These are phyloP conservation scores for Gardenia jasminoides DNA, from an alignment of 257 asterid genomes.

Conservation along the genomic window DNA sequence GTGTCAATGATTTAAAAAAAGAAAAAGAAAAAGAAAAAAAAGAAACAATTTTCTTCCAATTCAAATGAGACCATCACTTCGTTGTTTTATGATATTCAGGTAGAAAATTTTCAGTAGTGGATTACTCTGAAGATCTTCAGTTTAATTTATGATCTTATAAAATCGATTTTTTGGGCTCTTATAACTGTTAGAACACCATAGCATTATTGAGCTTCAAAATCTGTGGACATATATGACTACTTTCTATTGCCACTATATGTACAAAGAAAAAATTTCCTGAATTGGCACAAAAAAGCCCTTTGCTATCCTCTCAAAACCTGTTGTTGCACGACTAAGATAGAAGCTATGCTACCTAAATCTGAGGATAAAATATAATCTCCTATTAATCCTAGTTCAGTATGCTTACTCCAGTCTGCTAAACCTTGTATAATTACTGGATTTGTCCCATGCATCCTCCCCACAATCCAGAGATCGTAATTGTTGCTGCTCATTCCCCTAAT, in stretches of 20 bases:
- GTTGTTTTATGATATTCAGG: background rate
- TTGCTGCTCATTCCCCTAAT: slow-evolving; percentile 49
- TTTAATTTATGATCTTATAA: background rate
- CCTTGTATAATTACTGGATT: slow-evolving; percentile 67
- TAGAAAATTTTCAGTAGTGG: background rate
- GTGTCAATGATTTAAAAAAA: no score
- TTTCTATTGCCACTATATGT: slow-evolving; percentile 6
- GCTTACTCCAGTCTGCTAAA: slow-evolving; percentile 50
- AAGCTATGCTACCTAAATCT: slow-evolving; percentile 51
- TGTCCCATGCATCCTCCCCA: slow-evolving; percentile 65
- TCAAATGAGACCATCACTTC: no score
- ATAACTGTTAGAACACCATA: background rate
- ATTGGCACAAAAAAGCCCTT: background rate
- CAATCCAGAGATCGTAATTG: slow-evolving; percentile 56
- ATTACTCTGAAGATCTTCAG: background rate
- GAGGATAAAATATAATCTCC: slow-evolving; percentile 65
- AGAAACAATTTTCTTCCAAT: no score
- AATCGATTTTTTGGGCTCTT: background rate
- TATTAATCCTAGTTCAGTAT: slow-evolving; percentile 65
- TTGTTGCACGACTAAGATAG: slow-evolving; percentile 68
- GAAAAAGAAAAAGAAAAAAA: no score
- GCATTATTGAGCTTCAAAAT: background rate
- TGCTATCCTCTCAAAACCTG: slow-evolving; percentile 65
- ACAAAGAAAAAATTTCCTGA: background rate
- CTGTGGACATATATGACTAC: background rate